phyloP scores from a whole-genome alignment of 2,329 filamentous ascomycete species.

The Epichloe amarillans region DNA sequence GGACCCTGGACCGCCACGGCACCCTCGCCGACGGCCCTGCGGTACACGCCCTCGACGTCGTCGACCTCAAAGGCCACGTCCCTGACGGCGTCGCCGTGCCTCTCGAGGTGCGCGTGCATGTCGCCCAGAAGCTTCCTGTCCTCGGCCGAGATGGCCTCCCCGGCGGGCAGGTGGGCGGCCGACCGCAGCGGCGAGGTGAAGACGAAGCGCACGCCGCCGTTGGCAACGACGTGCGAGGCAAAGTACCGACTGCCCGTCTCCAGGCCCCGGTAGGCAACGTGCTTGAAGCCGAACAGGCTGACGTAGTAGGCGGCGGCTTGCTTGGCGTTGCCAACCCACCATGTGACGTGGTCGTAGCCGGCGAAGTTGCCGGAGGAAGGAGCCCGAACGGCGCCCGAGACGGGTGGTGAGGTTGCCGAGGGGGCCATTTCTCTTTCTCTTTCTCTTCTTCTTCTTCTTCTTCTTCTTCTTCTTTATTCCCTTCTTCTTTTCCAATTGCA shows the following conservation, averaged over 20 bases:
- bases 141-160: slow-evolving; percentile 47
- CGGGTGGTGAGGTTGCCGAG: slow-evolving; percentile 39
- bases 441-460: no score
- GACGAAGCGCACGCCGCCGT: slow-evolving; percentile 66
- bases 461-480: no score
- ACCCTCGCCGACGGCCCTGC: slow-evolving; percentile 53
- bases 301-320: slow-evolving; percentile 85
- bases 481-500: not conserved
- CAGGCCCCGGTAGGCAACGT: slow-evolving; percentile 72
- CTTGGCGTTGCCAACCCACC: slow-evolving; percentile 96
- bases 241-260: slow-evolving; percentile 75
- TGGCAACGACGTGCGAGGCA: slow-evolving; percentile 73
- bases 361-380: slow-evolving; percentile 44
- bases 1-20: slow-evolving; percentile 52
- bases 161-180: slow-evolving; percentile 34
- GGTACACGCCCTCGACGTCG: slow-evolving; percentile 68
- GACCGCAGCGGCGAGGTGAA: slow-evolving; percentile 71
- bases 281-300: slow-evolving; percentile 72
- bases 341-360: slow-evolving; percentile 86
- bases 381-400: slow-evolving; percentile 22
- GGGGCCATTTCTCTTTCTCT: slow-evolving; percentile 35
- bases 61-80: slow-evolving; percentile 94
- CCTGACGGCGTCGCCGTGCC: slow-evolving; percentile 87
- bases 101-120: slow-evolving; percentile 71
- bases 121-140: slow-evolving; percentile 56